Conservation (phyloP, 352 stramenopile genomes). For the Pythium graminicola region DNA sequence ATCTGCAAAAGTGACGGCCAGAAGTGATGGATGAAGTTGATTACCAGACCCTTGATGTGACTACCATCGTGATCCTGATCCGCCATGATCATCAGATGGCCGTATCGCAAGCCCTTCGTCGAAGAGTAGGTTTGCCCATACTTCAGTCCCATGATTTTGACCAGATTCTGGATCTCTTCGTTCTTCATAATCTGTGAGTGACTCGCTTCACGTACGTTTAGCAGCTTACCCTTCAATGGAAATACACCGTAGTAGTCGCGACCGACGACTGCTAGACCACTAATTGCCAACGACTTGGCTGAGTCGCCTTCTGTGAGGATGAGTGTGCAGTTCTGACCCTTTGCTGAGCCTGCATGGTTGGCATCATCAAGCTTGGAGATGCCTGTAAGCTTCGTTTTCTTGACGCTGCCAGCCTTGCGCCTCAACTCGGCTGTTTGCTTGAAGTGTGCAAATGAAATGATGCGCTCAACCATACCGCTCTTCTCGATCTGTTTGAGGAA, state of each 20-base stretch:
- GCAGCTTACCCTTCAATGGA: constrained; percentile 94
- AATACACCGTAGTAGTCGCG: constrained; percentile 97
- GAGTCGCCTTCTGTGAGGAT: constrained; percentile 99
- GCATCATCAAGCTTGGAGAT: constrained; percentile 98
- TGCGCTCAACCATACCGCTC: constrained; percentile 86
- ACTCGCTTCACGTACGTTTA: constrained; percentile 99
- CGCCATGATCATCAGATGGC: constrained; percentile 98
- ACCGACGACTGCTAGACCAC: constrained; percentile 93
- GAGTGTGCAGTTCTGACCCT: constrained; percentile 92
- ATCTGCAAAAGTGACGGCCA: constrained; percentile 95
- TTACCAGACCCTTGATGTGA: constrained; percentile 98
- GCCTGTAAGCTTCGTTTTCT: constrained; percentile 82
- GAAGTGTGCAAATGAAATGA: constrained; percentile 88
- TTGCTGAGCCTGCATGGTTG: constrained; percentile 90
- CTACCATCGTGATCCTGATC: constrained; percentile 99
- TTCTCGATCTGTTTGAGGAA: constrained; percentile 87
- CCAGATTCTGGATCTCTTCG: constrained; percentile 95
- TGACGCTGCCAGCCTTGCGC: constrained; percentile 62
- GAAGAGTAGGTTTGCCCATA: constrained; percentile 92
- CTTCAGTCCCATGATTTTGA: constrained; percentile 96
- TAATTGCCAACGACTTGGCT: constrained; percentile 96
- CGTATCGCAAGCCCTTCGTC: constrained; percentile 89
- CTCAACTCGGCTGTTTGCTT: constrained; percentile 90
- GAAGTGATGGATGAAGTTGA: constrained; percentile 99
- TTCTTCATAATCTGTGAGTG: constrained; percentile 96